Base-by-base conservation (phyloP, 2,329 filamentous ascomycete species). In the Periconia sp. region DNA sequence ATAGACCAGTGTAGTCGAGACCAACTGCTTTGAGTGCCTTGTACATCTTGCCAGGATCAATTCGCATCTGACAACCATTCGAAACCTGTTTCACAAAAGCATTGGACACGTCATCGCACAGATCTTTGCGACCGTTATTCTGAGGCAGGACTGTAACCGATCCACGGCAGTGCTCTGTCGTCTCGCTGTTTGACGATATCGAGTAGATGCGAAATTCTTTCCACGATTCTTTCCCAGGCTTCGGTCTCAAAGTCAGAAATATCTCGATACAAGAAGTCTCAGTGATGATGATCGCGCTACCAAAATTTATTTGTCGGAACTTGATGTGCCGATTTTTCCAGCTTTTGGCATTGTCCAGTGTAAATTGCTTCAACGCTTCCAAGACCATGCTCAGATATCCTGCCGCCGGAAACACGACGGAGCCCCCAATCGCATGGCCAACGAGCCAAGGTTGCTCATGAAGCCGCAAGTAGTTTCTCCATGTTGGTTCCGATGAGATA, bases 351-450 rank as follows among this genome's bases (percentile, higher is more conserved):
- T n/a, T 37, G 10, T 37, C 5, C 3, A 37, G 33, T 13, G 33
- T 37, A 13, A 5, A 14, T 37, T 37, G 33, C 33, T 37, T 37
- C 6, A 37, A 3, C 11, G 33, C 33, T n/a, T 37, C 33, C 33
- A 37, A 37, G 11, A n/a, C 33, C 33, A 37, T 37, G 10, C 11
- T 14, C 15, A 37, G 15, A 37, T 14, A 37, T 37, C 33, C 68
- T 1, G 68, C 63, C 6, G 53, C 66, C 13, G 68, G 68, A 46
- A 55, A 68, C 14, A 69, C 40, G 17, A 64, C 53, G 1, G 49
- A 50, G 18, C 52, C 51, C 9, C 54, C 30, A 18, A 60, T 19
- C 14, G 20, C 14, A 31, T 59, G 56, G 19, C 47, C 56, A 3
- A 20, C 17, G 11, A 59, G 15, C 50, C 50, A 59, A 6, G 48